These are phyloP conservation scores for Claviceps quebecensis DNA, from an alignment of 2,329 filamentous ascomycete species.

Conservation along the genomic window DNA sequence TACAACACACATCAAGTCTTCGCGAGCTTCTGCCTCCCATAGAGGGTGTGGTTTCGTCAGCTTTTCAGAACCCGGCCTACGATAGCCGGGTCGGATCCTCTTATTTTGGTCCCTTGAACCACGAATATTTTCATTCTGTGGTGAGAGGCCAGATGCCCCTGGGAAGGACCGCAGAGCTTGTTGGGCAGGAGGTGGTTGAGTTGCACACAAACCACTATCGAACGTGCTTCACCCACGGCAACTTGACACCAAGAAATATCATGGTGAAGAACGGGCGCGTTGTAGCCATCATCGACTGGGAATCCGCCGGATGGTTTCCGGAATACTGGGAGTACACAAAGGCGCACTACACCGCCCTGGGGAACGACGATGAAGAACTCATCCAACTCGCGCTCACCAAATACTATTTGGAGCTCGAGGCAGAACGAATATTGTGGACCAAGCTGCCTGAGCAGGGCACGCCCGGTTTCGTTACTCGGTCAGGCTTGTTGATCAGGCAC, in stretches of 20 bases:
- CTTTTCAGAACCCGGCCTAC: conserved; percentile 12
- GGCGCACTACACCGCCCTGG: conserved; percentile 13
- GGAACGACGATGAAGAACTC: conserved; percentile 8
- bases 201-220: conserved; percentile 13
- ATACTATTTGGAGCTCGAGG: conserved; percentile 13
- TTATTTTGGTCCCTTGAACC: conserved; percentile 14
- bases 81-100: conserved; percentile 14
- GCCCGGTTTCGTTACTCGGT: neutral
- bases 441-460: conserved; percentile 11
- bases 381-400: conserved; percentile 10
- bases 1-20: conserved; percentile 11
- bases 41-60: conserved; percentile 12
- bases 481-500: neutral
- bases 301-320: conserved; percentile 21
- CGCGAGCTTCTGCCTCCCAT: conserved; percentile 13
- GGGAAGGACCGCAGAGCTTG: conserved; percentile 11
- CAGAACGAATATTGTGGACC: conserved; percentile 11
- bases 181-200: conserved; percentile 12
- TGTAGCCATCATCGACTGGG: conserved; percentile 19
- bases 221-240: conserved; percentile 15
- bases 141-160: conserved; percentile 10
- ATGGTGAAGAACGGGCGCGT: conserved; percentile 14
- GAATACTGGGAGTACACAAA: conserved; percentile 19
- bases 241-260: conserved; percentile 15
- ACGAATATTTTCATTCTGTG: conserved; percentile 14